These are phyloP conservation scores for Candida dubliniensis DNA, from an alignment of 1,139 yeast species.

Conservation along the genomic window DNA sequence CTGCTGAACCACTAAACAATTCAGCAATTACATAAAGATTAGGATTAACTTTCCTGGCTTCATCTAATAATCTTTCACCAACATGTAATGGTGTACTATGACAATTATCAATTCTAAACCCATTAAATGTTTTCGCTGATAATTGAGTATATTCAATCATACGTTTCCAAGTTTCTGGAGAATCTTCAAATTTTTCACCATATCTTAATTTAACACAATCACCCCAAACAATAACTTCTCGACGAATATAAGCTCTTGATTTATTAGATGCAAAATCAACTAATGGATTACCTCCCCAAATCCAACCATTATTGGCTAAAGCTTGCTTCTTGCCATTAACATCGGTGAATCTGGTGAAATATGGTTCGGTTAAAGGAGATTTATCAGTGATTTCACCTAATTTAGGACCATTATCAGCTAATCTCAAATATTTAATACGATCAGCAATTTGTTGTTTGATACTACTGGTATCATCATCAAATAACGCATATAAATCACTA, in stretches of 20 bases:
- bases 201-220: slow-evolving; percentile 93
- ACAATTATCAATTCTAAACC: slow-evolving; percentile 92
- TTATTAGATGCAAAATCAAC: slow-evolving; percentile 85
- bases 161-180: slow-evolving; percentile 86
- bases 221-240: slow-evolving; percentile 97
- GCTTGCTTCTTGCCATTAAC: slow-evolving; percentile 63
- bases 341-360: slow-evolving; percentile 70
- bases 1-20: slow-evolving; percentile 88
- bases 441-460: slow-evolving; percentile 70
- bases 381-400: slow-evolving; percentile 60
- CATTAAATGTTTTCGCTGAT: slow-evolving; percentile 78
- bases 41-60: slow-evolving; percentile 83
- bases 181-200: slow-evolving; percentile 73
- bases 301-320: slow-evolving; percentile 96
- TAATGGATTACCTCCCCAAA: slow-evolving; percentile 95
- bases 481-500: slow-evolving; percentile 66
- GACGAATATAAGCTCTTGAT: slow-evolving; percentile 78
- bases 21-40: slow-evolving; percentile 93
- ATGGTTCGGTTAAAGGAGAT: slow-evolving; percentile 76
- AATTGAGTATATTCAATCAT: slow-evolving; percentile 76
- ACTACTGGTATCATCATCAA: slow-evolving; percentile 67
- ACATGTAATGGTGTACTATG: slow-evolving; percentile 96
- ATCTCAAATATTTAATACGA: slow-evolving; percentile 71
- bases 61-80: slow-evolving; percentile 83
- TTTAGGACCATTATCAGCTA: slow-evolving; percentile 79